Evolutionary conservation across 352 stramenopile species (phyloP).

Genomic region (Phytophthora cryptogea): DNA sequence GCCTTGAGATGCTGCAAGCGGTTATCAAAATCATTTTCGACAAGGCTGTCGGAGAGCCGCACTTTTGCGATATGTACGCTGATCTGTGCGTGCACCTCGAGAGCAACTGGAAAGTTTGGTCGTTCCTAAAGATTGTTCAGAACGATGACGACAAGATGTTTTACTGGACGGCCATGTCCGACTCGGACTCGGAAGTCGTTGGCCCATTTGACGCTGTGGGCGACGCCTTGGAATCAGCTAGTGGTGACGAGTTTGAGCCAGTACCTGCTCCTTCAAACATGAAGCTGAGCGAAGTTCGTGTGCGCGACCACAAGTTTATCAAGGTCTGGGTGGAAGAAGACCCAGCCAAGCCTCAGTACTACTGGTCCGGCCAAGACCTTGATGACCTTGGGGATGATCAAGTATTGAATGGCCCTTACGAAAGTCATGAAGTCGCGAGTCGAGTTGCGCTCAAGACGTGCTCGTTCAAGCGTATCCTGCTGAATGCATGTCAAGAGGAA

Average conservation of each 20-base stretch:
- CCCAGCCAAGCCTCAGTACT: conserved; percentile 43
- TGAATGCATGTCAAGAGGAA: conserved; percentile 91
- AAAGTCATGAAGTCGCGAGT: conserved; percentile 63
- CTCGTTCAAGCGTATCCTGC: conserved; percentile 89
- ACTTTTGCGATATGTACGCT: conserved; percentile 92
- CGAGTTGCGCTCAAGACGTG: conserved; percentile 74
- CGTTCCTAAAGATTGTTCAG: conserved; percentile 85
- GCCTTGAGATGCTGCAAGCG: conserved; percentile 92
- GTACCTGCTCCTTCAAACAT: conserved; percentile 55
- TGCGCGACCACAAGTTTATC: conserved; percentile 81
- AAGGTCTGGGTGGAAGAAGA: conserved; percentile 75
- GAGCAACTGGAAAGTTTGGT: conserved; percentile 81
- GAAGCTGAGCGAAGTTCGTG: conserved; percentile 72
- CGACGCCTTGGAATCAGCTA: conserved; percentile 79
- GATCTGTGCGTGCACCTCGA: conserved; percentile 87
- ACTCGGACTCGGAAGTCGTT: conserved; percentile 93
- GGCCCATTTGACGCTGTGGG: conserved; percentile 84
- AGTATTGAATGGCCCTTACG: conserved; percentile 72
- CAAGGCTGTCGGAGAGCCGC: conserved; percentile 89
- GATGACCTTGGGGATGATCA: conserved; percentile 80
- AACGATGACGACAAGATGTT: conserved; percentile 85
- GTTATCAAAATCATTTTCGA: conserved; percentile 95
- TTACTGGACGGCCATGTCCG: conserved; percentile 87
- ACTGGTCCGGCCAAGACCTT: conserved; percentile 84
- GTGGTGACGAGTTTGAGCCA: conserved; percentile 76